Base-by-base conservation (phyloP, 768 basidiomycete species). In the Gloeopeniophorella convolvens region DNA sequence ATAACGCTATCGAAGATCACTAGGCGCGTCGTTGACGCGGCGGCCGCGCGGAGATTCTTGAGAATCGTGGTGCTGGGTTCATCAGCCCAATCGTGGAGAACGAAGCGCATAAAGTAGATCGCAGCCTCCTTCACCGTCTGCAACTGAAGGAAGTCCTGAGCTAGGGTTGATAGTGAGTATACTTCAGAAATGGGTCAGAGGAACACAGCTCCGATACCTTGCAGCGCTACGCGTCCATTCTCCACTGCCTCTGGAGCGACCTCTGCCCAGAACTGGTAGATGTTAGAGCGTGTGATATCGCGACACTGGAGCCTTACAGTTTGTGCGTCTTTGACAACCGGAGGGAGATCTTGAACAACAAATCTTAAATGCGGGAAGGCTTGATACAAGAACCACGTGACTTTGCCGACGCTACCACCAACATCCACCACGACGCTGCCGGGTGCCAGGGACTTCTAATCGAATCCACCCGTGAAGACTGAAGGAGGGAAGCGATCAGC, bases 361-460 rank as follows among this genome's bases (percentile, higher is more conserved):
- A n/a, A n/a, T n/a, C n/a, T n/a, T n/a, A n/a, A n/a, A n/a, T n/a
- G n/a, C n/a, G n/a, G n/a, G n/a, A n/a, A n/a, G n/a, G n/a, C n/a
- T n/a, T n/a, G n/a, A 0, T 61, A 48, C 2, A 75, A 61, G 9
- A 53, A 50, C 35, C 73, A 60, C 3, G 65, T 59, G 15, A 65
- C 56, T 32, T 69, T 68, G 1, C 74, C 73, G 33, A 66, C 62
- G 5, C 70, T 67, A 8, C 70, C 68, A 11, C 69, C 72, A 12
- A 73, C 62, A 59, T 74, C 72, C 42, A 69, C 69, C 15, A 74
- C 60, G 2, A 58, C 56, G 2, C 66, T 55, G 12, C 60, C 65
- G 4, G 30, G 7, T 10, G 60, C 50, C 3, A 69, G 55, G n/a
- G 56, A 31, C 0, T 54, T 58, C 72, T 71, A 74, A 3, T 67